Conservation (phyloP, 1,284 basidiomycete genomes). For the Cutaneotrichosporon dermatis region DNA sequence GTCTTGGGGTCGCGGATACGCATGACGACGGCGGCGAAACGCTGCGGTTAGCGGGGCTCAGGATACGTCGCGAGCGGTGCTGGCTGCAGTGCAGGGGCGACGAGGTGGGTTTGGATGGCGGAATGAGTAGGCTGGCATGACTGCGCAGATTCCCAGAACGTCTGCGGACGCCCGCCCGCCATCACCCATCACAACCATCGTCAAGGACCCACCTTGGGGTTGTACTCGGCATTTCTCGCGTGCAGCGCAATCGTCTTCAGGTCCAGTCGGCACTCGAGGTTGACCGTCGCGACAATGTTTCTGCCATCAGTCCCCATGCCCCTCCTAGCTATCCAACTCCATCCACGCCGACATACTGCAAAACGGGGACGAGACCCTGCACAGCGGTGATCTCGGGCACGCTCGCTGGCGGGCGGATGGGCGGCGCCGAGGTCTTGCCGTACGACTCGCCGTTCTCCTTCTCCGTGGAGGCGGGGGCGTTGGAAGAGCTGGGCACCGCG, state of each 20-base stretch:
- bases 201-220: conserved; percentile 80
- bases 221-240: conserved; percentile 98
- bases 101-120: not conserved
- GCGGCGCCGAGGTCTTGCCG: conserved; percentile 18
- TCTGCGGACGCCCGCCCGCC: not conserved
- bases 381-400: conserved; percentile 78
- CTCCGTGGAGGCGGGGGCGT: not conserved
- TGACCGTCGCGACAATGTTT: conserved; percentile 99
- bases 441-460: conserved; percentile 15
- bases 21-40: conserved; percentile 99
- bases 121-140: too few relatives aligned
- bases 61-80: too few relatives aligned
- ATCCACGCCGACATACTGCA: conserved; percentile 57
- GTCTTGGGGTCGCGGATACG: conserved; percentile 99
- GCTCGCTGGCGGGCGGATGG: conserved; percentile 25
- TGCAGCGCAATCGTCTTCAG: conserved; percentile 98
- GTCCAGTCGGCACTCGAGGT: conserved; percentile 93
- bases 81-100: too few relatives aligned
- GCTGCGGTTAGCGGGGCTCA: conserved; percentile 59
- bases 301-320: conserved; percentile 33
- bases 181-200: not conserved
- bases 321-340: not conserved
- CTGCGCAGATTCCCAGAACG: not conserved
- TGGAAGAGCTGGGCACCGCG: conserved; percentile 19
- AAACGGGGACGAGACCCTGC: conserved; percentile 87